A percentile compares a stretch with the other conserved stretches of the same genome.
These are phyloP conservation scores for Penicillium sumatraense DNA, from an alignment of 2,329 filamentous ascomycete genomes.

Conservation along the genomic window DNA sequence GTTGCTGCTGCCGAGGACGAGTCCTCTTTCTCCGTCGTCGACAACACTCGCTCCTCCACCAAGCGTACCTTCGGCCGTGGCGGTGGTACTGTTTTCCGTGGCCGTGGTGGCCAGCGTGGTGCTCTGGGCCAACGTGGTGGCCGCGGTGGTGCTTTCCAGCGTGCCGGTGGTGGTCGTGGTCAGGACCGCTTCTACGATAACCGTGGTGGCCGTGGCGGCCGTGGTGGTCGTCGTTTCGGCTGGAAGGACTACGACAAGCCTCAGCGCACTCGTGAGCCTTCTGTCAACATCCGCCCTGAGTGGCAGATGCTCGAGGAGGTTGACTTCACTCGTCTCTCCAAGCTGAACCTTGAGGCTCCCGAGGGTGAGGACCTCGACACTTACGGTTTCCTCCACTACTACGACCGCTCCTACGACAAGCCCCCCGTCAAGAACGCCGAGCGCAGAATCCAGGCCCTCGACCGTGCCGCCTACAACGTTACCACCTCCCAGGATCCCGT, in stretches of 20 bases:
- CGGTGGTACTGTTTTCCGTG: conserved; percentile 86
- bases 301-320: conserved; percentile 98
- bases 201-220: conserved; percentile 69
- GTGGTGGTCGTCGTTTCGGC: conserved; percentile 83
- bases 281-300: conserved; percentile 93
- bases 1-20: conserved; percentile 94
- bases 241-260: conserved; percentile 99
- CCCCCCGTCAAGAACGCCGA: conserved; percentile 85
- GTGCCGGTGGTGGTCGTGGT: conserved; percentile 69
- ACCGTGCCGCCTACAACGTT: conserved; percentile 97
- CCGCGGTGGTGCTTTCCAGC: conserved; percentile 73
- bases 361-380: conserved; percentile 93
- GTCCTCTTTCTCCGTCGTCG: conserved; percentile 95
- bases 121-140: conserved; percentile 74
- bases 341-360: conserved; percentile 93
- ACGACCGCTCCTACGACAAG: conserved; percentile 95
- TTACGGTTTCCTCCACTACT: conserved; percentile 98
- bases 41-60: conserved; percentile 84
- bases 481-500: conserved; percentile 95
- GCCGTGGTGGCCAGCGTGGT: conserved; percentile 71
- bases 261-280: conserved; percentile 91
- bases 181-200: conserved; percentile 73
- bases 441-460: conserved; percentile 83
- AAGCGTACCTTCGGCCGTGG: conserved; percentile 85
- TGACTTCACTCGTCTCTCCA: conserved; percentile 91